phyloP scores from a whole-genome alignment of 352 stramenopile species.

The Stramenopiles sp. region DNA sequence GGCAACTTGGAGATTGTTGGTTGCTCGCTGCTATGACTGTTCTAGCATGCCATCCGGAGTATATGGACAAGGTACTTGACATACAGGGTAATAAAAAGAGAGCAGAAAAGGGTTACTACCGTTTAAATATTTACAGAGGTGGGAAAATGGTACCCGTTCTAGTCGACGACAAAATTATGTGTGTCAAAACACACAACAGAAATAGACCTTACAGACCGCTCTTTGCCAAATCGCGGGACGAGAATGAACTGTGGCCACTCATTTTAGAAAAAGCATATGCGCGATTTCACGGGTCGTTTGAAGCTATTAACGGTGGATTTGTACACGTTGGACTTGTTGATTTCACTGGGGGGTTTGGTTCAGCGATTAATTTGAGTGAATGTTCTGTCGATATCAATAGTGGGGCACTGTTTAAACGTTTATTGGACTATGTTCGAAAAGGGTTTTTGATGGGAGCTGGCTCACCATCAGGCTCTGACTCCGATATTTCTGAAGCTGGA shows the following conservation, averaged over 20 bases:
- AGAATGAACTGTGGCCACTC: slow-evolving; percentile 19
- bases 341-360: neutral
- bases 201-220: neutral
- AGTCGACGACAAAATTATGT: neutral
- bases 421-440: neutral
- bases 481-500: slow-evolving; percentile 7
- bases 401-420: neutral
- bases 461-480: neutral
- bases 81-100: neutral
- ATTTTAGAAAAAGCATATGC: slow-evolving; percentile 23
- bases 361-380: neutral
- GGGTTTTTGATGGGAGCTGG: slow-evolving; percentile 5
- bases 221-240: neutral
- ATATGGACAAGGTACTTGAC: neutral
- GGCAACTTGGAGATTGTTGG: slow-evolving; percentile 6
- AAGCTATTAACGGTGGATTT: slow-evolving; percentile 6
- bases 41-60: neutral
- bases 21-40: neutral
- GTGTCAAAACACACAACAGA: neutral
- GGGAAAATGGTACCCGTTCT: neutral
- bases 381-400: neutral
- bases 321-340: neutral
- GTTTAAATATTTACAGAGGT: neutral
- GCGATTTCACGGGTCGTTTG: slow-evolving; percentile 14
- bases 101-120: neutral